Conservation (phyloP, 495 filamentous ascomycete genomes). For the Aspergillus biplanus region DNA sequence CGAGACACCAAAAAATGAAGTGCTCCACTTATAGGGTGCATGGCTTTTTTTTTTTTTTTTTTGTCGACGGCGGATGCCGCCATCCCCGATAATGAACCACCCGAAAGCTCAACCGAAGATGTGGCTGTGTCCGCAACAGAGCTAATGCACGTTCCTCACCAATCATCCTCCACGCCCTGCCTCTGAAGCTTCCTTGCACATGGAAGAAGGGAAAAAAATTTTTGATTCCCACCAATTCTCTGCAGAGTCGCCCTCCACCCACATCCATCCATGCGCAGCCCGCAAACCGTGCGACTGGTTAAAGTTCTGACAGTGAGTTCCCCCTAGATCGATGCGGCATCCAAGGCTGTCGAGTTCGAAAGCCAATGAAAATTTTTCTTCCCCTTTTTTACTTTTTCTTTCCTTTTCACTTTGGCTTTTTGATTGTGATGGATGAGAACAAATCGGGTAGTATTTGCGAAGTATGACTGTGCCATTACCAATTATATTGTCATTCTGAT, state of each 20-base stretch:
- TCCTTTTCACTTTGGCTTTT: not conserved
- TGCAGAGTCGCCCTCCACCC: not conserved
- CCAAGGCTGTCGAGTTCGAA: not conserved
- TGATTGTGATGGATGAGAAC: not conserved
- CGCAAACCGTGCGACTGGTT: slow-evolving; percentile 3
- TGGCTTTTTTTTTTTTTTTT: too few species aligned
- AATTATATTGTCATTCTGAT: not conserved
- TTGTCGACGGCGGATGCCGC: too few species aligned
- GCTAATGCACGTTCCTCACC: not conserved
- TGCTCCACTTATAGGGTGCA: too few species aligned
- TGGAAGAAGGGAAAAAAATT: not conserved
- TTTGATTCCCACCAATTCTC: not conserved
- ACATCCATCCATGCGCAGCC: not conserved
- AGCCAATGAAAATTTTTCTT: slow-evolving; percentile 15
- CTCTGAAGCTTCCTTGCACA: not conserved
- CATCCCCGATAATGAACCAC: too few species aligned
- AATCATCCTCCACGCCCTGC: not conserved
- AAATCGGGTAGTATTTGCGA: not conserved
- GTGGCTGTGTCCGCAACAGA: not conserved
- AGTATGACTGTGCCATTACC: not conserved
- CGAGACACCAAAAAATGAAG: too few species aligned
- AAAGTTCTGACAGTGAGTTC: slow-evolving; percentile 13
- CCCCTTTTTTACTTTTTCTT: not conserved
- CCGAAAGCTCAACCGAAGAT: not conserved
- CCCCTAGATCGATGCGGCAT: not conserved